Evolutionary conservation across 352 stramenopile genomes (phyloP), one percentile per base, ranked within the genome.

Genomic region (Phytophthora sp.): DNA sequence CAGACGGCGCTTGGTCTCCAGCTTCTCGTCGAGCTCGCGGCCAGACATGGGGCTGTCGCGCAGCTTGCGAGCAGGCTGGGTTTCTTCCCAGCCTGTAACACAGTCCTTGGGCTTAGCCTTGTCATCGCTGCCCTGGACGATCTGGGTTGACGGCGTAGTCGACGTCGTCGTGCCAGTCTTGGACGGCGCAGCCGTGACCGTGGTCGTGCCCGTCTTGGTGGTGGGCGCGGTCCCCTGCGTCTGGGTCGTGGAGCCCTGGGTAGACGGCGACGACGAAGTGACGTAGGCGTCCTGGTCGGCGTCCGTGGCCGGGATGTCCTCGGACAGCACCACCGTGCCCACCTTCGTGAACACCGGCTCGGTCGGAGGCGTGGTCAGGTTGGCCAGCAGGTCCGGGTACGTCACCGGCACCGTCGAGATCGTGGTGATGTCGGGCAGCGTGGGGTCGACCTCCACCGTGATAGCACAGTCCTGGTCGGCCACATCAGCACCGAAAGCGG

Each of bases 61-160:
- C 26, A 62, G 55, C 46, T 69, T 64, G 12, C 46, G 52, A 28
- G 50, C 23, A 1, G 46, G 18, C 15, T 31, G 44, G 28, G 44
- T 37, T 28, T 71, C 53, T 35, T 74, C 65, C 65, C 65, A 74
- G 13, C 65, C 65, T 21, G 65, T 69, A 24, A 53, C 59, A 23
- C 65, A 74, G 59, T 73, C 59, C 45, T 55, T 71, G 17, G 62
- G 42, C 27, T 54, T 45, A 12, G n/a, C 15, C 21, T 50, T 49
- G 43, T 37, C 32, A 28, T n/a, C 21, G 21, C 37, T 31, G 8
- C 10, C 10, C 21, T 54, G 5, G 23, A 37, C 60, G 5, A 37
- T 54, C 53, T 67, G 51, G 11, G 49, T 35, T n/a, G 51, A 50
- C 3, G 58, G 41, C 13, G 41, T 48, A 31, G 13, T 44, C 6